Conservation (phyloP, 1,139 yeast species). For the Magnusiomyces fungicola region DNA sequence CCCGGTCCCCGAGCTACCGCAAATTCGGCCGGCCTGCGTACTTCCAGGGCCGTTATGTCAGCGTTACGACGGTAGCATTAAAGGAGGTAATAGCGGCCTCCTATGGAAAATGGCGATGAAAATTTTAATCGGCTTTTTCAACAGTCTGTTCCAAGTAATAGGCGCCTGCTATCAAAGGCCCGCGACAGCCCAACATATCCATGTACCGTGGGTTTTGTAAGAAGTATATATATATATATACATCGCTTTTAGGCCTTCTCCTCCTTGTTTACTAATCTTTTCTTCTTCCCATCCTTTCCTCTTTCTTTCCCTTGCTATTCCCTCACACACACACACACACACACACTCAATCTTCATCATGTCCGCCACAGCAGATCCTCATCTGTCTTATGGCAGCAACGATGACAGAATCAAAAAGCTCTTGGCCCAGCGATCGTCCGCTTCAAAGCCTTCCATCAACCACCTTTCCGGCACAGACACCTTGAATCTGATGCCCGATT, state of each 20-base stretch:
- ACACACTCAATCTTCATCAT: not conserved
- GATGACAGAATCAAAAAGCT: slow-evolving; percentile 10
- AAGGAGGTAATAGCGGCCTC: no score
- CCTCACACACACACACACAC: not conserved
- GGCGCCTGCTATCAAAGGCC: not conserved
- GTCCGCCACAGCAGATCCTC: not conserved
- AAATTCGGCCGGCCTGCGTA: no score
- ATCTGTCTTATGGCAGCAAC: slow-evolving; percentile 1
- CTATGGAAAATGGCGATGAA: no score
- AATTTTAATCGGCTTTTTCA: no score
- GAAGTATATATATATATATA: no score
- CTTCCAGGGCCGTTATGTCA: not conserved
- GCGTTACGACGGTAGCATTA: slow-evolving; percentile 1
- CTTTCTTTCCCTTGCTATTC: not conserved
- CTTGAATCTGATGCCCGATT: not conserved
- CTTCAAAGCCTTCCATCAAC: slow-evolving; percentile 1
- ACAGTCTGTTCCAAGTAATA: not conserved
- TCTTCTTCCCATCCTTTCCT: not conserved
- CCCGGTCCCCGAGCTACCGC: no score
- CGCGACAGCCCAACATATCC: not conserved
- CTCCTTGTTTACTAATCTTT: not conserved
- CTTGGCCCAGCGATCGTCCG: slow-evolving; percentile 7
- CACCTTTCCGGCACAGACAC: not conserved
- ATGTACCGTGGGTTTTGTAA: no score
- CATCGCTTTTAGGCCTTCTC: not conserved